Base-by-base conservation (phyloP, 1,284 basidiomycete species). In the Jaminaea rosea region DNA sequence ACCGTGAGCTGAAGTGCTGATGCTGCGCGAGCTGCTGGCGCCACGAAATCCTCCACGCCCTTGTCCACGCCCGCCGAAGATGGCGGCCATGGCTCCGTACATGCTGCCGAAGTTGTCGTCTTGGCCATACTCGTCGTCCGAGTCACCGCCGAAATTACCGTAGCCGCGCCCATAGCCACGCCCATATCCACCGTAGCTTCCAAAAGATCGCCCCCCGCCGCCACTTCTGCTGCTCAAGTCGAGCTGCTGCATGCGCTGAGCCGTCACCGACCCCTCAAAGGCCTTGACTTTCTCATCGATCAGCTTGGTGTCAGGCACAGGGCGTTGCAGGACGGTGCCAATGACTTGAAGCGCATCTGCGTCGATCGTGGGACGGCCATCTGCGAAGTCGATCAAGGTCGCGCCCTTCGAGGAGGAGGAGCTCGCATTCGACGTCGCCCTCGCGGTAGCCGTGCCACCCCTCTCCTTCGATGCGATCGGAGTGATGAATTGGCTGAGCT, bases 401-500 rank as follows among this genome's bases (percentile, higher is more conserved):
- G 11, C 4, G 19, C 19, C 50, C 21, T 51, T 58, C 7, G 34
- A 50, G 13, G 55, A 49, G n/a, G 44, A 53, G 9, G 3, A 7
- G 3, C 34, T 28, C 0, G 52, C 53, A 2, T 55, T 58, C n/a
- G 52, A 21, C 31, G 29, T 39, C 36, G 46, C n/a, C 39, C 55
- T 52, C 8, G 54, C 53, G 2, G 53, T 48, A 6, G 41, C 17
- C 1, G 44, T 42, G 13, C 57, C 54, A 15, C 50, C 39, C 9
- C 17, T 45, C 19, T 42, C n/a, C 4, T 27, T 26, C 10, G 45
- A 26, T 7, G 53, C 37, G 15, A 59, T 34, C 5, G 54, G 58
- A 9, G 48, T 29, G n/a, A 69, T 44, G 47, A 67, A 69, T 21
- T 48, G 52, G 31, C 59, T 61, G 1, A 67, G 44, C 2, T 49